Evolutionary conservation across 2,329 filamentous ascomycete species (phyloP).

Genomic region (Trichoderma sp.): DNA sequence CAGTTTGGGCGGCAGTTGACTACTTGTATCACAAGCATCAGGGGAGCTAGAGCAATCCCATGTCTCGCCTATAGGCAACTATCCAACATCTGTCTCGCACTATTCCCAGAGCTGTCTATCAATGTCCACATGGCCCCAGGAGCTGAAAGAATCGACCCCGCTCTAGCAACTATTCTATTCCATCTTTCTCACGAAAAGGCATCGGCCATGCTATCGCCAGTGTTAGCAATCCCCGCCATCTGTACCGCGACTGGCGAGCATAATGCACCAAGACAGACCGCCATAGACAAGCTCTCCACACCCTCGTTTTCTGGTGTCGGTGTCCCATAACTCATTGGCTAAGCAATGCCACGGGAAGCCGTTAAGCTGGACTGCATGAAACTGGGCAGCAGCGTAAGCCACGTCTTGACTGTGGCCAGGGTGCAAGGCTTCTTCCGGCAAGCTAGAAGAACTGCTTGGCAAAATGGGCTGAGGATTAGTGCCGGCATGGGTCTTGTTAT

Average conservation of each 20-base stretch:
- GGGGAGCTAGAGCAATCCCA: conserved; percentile 7
- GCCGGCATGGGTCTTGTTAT: conserved; percentile 7
- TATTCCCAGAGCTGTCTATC: neutral
- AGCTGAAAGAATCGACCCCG: conserved; percentile 17
- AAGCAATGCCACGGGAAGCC: conserved; percentile 3
- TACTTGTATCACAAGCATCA: conserved; percentile 4
- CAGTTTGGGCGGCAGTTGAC: neutral
- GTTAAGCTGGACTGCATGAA: neutral
- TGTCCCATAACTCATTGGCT: neutral
- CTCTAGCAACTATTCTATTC: neutral
- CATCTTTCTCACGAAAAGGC: neutral
- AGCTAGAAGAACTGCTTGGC: conserved; percentile 1
- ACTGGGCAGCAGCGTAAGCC: neutral
- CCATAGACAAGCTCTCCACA: neutral
- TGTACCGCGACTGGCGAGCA: neutral
- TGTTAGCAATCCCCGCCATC: neutral
- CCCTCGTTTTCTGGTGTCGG: neutral
- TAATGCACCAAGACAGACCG: neutral
- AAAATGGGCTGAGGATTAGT: conserved; percentile 23
- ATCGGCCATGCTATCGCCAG: neutral
- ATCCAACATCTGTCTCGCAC: conserved; percentile 13
- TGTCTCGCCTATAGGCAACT: neutral
- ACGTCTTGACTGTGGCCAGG: neutral
- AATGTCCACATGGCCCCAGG: conserved; percentile 8
- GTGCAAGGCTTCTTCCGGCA: neutral